Evolutionary conservation across 345 rosid species (phyloP).

Genomic region (Rhizophora mangle): DNA sequence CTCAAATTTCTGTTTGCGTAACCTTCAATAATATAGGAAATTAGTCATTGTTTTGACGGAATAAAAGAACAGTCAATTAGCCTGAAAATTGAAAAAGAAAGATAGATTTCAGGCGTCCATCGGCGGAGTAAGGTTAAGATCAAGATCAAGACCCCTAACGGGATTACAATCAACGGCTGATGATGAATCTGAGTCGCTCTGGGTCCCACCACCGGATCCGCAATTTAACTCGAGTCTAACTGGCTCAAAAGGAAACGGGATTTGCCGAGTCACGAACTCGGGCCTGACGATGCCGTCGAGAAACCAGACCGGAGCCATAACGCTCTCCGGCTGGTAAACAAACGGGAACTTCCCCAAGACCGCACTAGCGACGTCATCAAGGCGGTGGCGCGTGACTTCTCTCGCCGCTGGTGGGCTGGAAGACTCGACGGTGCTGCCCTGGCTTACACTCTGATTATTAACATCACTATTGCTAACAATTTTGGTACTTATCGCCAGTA

Average conservation of each 20-base stretch:
- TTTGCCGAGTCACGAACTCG: conserved; percentile 35
- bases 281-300: conserved; percentile 35
- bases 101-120: conserved; percentile 49
- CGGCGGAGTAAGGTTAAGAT: conserved; percentile 72
- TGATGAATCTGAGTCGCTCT: conserved; percentile 43
- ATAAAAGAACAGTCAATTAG: conserved; percentile 2
- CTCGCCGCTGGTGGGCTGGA: conserved; percentile 31
- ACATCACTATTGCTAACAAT: not conserved
- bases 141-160: conserved; percentile 35
- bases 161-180: conserved; percentile 41
- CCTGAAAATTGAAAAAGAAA: not conserved
- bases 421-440: conserved; percentile 43
- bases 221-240: conserved; percentile 26
- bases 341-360: conserved; percentile 45
- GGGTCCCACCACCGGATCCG: conserved; percentile 27
- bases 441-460: conserved; percentile 31
- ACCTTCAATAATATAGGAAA: conserved; percentile 1
- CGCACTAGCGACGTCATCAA: not conserved
- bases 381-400: conserved; percentile 25
- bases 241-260: conserved; percentile 47
- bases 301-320: conserved; percentile 35
- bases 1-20: not conserved
- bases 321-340: conserved; percentile 33
- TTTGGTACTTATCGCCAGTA: not conserved
- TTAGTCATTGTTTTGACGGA: not conserved